A percentile compares a stretch with the other conserved stretches of the same genome.
Conservation (phyloP, 148 eudicot genomes). For the Rhododendron vialii region DNA sequence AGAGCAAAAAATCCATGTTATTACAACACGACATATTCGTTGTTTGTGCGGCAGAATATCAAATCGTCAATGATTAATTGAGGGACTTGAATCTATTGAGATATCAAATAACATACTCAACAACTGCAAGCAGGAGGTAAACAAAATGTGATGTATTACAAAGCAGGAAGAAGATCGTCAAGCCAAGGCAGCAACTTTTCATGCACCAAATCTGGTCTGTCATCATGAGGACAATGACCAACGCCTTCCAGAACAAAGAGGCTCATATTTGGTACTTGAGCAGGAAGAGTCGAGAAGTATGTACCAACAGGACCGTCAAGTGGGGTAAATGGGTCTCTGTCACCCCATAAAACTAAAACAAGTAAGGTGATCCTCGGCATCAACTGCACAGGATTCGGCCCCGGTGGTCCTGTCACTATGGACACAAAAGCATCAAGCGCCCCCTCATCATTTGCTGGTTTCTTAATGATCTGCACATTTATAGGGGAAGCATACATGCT, state of each 20-base stretch:
- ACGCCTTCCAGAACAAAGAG: constrained; percentile 68
- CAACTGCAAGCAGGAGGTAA: neutral
- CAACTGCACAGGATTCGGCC: constrained; percentile 77
- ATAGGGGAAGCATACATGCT: neutral
- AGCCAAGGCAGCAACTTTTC: constrained; percentile 86
- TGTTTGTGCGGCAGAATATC: neutral
- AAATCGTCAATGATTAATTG: neutral
- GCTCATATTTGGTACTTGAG: constrained; percentile 40
- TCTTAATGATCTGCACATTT: constrained; percentile 58
- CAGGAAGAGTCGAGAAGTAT: constrained; percentile 61
- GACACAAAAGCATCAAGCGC: constrained; percentile 93
- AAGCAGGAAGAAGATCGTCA: constrained; percentile 16
- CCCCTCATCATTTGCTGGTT: constrained; percentile 74
- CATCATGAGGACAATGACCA: constrained; percentile 97
- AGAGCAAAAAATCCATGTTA: neutral
- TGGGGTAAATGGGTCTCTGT: constrained; percentile 85
- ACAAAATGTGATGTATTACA: neutral
- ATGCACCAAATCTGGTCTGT: constrained; percentile 78
- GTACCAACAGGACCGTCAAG: constrained; percentile 94
- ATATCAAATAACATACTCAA: neutral
- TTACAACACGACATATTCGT: neutral
- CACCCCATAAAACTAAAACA: constrained; percentile 78
- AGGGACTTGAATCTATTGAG: neutral
- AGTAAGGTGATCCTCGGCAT: constrained; percentile 62
- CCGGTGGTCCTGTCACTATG: constrained; percentile 90